Evolutionary conservation across 2,329 filamentous ascomycete genomes (phyloP), one percentile per base, ranked within the genome.

Genomic region (Colletotrichum trifolii): DNA sequence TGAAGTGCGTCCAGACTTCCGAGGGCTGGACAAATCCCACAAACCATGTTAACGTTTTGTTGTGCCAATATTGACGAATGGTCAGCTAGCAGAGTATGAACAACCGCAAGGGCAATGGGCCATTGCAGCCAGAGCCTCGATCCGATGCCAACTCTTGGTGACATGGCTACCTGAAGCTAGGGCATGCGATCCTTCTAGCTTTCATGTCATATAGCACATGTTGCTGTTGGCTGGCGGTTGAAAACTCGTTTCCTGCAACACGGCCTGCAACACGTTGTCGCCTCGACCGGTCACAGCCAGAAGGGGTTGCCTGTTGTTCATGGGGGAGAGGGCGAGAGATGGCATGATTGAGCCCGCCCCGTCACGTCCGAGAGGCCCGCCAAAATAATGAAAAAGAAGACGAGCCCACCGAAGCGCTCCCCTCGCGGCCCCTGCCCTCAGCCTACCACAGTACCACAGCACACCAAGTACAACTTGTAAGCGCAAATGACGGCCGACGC

Each of bases 401-500:
- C 10, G n/a, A 43, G 33, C 15, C 52, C 52, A 49, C 43, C 11
- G 36, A 8, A 36, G n/a, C 6, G 36, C 15, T 36, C 42, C 40
- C 33, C 12, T 34, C 46, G 13, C 15, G 5, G 3, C 11, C 8
- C 17, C n/a, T 38, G 8, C 10, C 43, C 33, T 43, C 39, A 10
- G 15, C 11, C 9, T 42, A n/a, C 35, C 45, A n/a, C 17, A 17
- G 17, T 17, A 17, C 17, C 17, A 47, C 45, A 15, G 8, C 35
- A 10, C 47, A 35, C 49, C 42, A 47, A 50, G 9, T 25, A 17
- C 46, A 17, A 17, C 38, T 13, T 58, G 9, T 50, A 54, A 34
- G 39, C 54, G 50, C 57, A 56, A 61, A 47, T 52, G 57, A 61
- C 15, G 62, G 25, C 57, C 39, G 57, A 42, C 34, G 62, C 50